Percentiles rank a stretch among this genome's conserved stretches.
phyloP scores from a whole-genome alignment of 2,329 filamentous ascomycete species.

The Cryphonectria naterciae region DNA sequence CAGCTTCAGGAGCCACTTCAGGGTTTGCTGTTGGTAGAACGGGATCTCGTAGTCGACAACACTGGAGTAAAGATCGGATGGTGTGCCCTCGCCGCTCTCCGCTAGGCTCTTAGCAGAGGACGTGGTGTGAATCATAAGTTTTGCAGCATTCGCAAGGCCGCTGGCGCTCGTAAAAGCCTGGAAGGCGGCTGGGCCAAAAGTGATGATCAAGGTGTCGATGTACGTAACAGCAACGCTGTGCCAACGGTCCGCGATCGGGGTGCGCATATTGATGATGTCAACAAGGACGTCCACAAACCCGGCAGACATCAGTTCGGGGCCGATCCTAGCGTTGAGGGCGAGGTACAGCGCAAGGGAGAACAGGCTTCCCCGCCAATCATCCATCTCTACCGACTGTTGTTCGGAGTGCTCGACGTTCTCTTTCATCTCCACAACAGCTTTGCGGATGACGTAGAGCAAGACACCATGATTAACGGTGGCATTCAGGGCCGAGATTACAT shows the following conservation, averaged over 20 bases:
- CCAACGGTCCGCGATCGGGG: slow-evolving; percentile 78
- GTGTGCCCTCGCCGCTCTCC: slow-evolving; percentile 73
- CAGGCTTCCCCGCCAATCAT: slow-evolving; percentile 88
- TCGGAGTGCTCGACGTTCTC: slow-evolving; percentile 59
- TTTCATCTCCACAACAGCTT: slow-evolving; percentile 82
- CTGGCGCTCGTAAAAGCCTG: slow-evolving; percentile 79
- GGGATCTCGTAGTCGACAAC: slow-evolving; percentile 92
- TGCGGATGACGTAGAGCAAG: slow-evolving; percentile 88
- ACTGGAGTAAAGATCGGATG: slow-evolving; percentile 70
- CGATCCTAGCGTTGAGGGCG: slow-evolving; percentile 73
- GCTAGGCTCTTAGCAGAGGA: slow-evolving; percentile 68
- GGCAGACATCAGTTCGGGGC: slow-evolving; percentile 82
- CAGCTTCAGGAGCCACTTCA: slow-evolving; percentile 94
- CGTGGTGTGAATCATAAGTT: slow-evolving; percentile 81
- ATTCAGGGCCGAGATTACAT: slow-evolving; percentile 88
- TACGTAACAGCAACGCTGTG: slow-evolving; percentile 86
- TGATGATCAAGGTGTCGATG: slow-evolving; percentile 85
- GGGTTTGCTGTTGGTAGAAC: slow-evolving; percentile 88
- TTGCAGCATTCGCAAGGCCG: slow-evolving; percentile 88
- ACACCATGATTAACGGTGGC: slow-evolving; percentile 97
- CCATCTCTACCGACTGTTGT: slow-evolving; percentile 67
- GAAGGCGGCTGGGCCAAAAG: slow-evolving; percentile 77
- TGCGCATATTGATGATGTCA: slow-evolving; percentile 83
- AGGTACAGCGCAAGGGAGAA: slow-evolving; percentile 87
- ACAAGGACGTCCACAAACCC: slow-evolving; percentile 89